Conservation (phyloP, 1,284 basidiomycete species). For the Fomitopsis betulina region DNA sequence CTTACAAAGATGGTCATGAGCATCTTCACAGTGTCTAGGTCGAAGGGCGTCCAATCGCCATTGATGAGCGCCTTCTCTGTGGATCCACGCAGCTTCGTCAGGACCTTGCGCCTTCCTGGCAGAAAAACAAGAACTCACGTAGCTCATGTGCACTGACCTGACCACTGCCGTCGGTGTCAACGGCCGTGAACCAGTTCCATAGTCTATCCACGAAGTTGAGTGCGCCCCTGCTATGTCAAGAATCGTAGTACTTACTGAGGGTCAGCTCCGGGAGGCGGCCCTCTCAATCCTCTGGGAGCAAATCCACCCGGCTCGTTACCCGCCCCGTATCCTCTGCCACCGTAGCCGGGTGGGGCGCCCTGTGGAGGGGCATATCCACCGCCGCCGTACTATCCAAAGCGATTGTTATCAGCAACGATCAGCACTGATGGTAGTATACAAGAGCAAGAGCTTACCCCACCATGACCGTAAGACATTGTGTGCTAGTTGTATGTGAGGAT, state of each 20-base stretch:
- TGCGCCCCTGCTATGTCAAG: background rate
- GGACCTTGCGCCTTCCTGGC: background rate
- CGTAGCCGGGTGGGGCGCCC: constrained; percentile 27
- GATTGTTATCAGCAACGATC: background rate
- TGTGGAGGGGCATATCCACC: constrained; percentile 10
- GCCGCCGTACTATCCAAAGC: background rate
- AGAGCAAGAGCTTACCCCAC: background rate
- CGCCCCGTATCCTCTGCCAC: constrained; percentile 25
- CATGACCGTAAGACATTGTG: background rate
- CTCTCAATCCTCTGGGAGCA: constrained; percentile 30
- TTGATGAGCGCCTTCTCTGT: constrained; percentile 69
- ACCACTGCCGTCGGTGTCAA: constrained; percentile 68
- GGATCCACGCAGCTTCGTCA: background rate
- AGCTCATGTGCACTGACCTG: constrained; percentile 63
- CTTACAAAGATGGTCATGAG: constrained; percentile 78
- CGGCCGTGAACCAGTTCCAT: constrained; percentile 69
- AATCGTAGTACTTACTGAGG: constrained; percentile 49
- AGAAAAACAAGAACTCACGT: constrained; percentile 38
- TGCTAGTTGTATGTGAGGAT: background rate
- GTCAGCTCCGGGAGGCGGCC: constrained; percentile 63
- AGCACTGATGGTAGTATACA: background rate
- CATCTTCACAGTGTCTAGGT: constrained; percentile 79
- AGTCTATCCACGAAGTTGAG: constrained; percentile 36
- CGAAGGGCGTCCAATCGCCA: constrained; percentile 78
- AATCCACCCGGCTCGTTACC: constrained; percentile 35